Evolutionary conservation across 257 asterid species (phyloP), one percentile per base, ranked within the genome.

Genomic region (Salvia miltiorrhiza): DNA sequence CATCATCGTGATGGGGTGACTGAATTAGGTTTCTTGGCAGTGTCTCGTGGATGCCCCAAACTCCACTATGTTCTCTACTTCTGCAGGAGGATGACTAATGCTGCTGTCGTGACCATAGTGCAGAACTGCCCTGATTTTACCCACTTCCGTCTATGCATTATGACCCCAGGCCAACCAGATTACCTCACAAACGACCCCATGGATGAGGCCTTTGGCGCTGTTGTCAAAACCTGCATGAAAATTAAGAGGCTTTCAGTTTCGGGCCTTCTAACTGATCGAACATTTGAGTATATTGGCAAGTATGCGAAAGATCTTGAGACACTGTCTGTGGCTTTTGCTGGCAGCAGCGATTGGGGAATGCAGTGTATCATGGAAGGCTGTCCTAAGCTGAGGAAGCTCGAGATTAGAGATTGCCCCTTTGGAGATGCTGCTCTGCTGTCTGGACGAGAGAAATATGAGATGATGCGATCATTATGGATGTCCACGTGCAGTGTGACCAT

Each of bases 161-260:
- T 88, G 96, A 87, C 59, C 30, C 96, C 96, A 0, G 58, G 77
- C 65, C 76, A 83, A 76, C 89, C 90, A 0, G 97, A 90, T 72
- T 68, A 86, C 89, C 73, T 86, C 20, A 88, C 97, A 5, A 77
- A 80, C n/a, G 89, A 82, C 6, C 90, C 96, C 10, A 87, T 91
- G 97, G 96, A 91, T 2, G 95, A 88, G 85, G 96, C 93, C 58
- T 91, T 91, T 9, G 96, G 89, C n/a, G 90, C 96, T n/a, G 96
- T 91, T 56, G 96, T 74, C 14, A 86, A 81, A 76, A 84, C 91
- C n/a, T 91, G 97, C 89, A 72, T 73, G 2, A 84, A 87, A 41
- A 94, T 91, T 53, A 83, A 60, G 71, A 80, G 97, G 77, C 95
- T 91, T 45, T 85, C 95, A 0, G 80, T 91, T 67, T 85, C 95